Evolutionary conservation across 2,329 filamentous ascomycete species (phyloP).

Genomic region (Clonostachys sp.): DNA sequence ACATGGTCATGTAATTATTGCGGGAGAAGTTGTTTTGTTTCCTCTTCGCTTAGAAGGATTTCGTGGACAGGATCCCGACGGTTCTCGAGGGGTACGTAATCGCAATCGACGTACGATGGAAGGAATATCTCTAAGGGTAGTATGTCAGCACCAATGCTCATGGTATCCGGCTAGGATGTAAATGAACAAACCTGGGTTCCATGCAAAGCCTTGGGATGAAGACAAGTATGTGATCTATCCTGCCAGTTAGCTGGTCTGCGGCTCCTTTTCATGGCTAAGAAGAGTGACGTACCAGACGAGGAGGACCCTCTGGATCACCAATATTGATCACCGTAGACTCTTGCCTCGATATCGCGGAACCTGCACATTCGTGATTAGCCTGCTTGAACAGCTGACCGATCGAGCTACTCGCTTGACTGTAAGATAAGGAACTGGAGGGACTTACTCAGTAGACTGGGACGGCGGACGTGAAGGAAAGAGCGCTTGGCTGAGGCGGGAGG

Average conservation of each 20-base stretch:
- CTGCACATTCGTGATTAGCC: constrained; percentile 29
- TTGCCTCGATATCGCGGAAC: constrained; percentile 66
- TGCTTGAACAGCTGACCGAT: background rate
- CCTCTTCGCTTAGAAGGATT: constrained; percentile 73
- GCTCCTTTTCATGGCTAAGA: background rate
- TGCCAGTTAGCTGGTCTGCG: background rate
- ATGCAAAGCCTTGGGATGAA: constrained; percentile 75
- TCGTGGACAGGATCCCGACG: constrained; percentile 74
- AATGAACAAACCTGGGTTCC: constrained; percentile 65
- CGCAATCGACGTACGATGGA: constrained; percentile 71
- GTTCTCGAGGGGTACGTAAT: constrained; percentile 71
- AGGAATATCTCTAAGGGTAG: constrained; percentile 67
- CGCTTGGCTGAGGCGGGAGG: constrained; percentile 50
- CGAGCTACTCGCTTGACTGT: background rate
- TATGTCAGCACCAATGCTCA: constrained; percentile 1
- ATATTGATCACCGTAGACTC: constrained; percentile 81
- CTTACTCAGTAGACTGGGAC: constrained; percentile 59
- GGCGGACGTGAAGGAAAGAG: constrained; percentile 46
- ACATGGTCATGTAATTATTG: constrained; percentile 35
- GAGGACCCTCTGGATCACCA: constrained; percentile 67
- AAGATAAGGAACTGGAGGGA: background rate
- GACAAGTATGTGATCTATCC: constrained; percentile 73
- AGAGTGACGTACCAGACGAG: constrained; percentile 56
- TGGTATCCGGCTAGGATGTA: background rate
- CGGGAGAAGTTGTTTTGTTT: constrained; percentile 64